Evolutionary conservation across 371 early-diverging fungal genomes (phyloP), one percentile per base, ranked within the genome.

Genomic region (Lichtheimia ornata): DNA sequence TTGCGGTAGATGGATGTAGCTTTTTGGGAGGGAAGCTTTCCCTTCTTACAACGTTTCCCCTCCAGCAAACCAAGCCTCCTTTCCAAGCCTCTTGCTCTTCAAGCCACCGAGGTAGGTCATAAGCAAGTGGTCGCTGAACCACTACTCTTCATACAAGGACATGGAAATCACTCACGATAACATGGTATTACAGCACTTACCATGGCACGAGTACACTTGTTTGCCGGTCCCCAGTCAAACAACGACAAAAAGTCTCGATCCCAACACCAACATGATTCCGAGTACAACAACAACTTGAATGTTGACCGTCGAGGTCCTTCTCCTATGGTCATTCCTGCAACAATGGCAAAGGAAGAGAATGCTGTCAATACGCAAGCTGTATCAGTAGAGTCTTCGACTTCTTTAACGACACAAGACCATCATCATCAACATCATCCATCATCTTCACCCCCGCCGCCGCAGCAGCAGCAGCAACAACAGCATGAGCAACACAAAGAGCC

Each of bases 201-300:
- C 22, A 59, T 59, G 60, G 60, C 60, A 20, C 20, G 60, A 52
- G 60, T 59, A 3, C 60, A 59, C 43, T 52, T 59, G 24, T 59
- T 59, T 43, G 53, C 60, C 28, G 60, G 35, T 27, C 54, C 35
- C n/a, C 54, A 47, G 47, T 47, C 47, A n/a, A 47, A 47, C 22
- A 22, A 22, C 17, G 47, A 47, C 18, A 47, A 47, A 47, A 47
- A 22, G 22, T n/a, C 47, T 18, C n/a, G 47, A 47, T n/a, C 47
- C 47, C 47, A 47, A 18, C 47, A 47, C n/a, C 47, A 47, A 18
- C 47, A 47, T 47, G 18, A 47, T 9, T 22, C n/a, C 22, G 22
- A 47, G n/a, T 22, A 47, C n/a, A 22, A 15, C 18, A 43, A 43
- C n/a, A 7, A 17, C 35, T 35, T 35, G 35, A 35, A 35, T 35